Evolutionary conservation across 2,329 filamentous ascomycete genomes (phyloP), one percentile per base, ranked within the genome.

Genomic region (Epichloe bromicola): DNA sequence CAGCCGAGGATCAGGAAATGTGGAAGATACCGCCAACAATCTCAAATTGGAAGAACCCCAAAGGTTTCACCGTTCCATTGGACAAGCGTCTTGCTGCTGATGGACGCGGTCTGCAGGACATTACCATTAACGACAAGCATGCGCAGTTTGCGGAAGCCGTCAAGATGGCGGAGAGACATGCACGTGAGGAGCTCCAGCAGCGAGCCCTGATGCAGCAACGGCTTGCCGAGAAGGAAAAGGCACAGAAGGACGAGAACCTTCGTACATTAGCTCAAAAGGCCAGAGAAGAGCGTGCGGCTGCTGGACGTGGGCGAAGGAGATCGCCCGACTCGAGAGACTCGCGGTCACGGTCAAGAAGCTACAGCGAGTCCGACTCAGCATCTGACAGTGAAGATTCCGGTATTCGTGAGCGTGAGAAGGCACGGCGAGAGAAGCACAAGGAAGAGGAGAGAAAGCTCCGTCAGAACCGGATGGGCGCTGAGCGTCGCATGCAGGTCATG

Each of bases 21-120:
- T 98, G 93, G 93, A 89, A 84, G 62, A 96, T 81, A 40, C 78
- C 75, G 0, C 89, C 91, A 2, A 87, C 91, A 0, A 84, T 98
- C 2, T 95, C 88, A 19, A 97, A 97, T 67, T 98, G 93, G 93
- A 98, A 98, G 78, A 98, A 98, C 66, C 88, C 91, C 1, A 97
- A 97, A 72, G 93, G 93, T 61, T 98, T 95, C 64, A 98, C 93
- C 0, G 88, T 98, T 1, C 88, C 93, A 0, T 69, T 98, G 48
- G 93, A 98, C 67, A 98, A 98, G 73, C 84, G 93, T 63, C 71
- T 98, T 59, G 93, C 93, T 17, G 91, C 93, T 8, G 91, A 97
- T 66, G 93, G 93, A 12, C 79, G 93, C 61, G 88, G 88, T 1
- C 66, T 98, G 55, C 89, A 96, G 66, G 93, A 98, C 64, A 82